These are phyloP conservation scores for Penicillium flavigenum DNA, from an alignment of 495 filamentous ascomycete genomes.

Conservation along the genomic window DNA sequence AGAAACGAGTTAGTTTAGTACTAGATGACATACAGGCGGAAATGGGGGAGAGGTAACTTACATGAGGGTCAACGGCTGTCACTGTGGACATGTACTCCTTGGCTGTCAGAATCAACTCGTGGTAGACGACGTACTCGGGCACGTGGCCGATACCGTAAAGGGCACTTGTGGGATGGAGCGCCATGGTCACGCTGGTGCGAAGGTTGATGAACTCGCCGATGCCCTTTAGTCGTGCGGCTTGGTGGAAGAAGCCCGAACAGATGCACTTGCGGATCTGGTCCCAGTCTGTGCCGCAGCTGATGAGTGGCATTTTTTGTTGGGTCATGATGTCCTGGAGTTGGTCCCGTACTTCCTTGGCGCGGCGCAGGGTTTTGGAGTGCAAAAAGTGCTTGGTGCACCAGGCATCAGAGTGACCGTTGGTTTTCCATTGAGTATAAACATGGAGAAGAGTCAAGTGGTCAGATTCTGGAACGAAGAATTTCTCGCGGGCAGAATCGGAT, in stretches of 20 bases:
- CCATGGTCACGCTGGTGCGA: slow-evolving; percentile 87
- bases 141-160: slow-evolving; percentile 91
- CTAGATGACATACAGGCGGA: background rate
- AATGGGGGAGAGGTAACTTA: slow-evolving; percentile 31
- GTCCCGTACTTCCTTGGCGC: slow-evolving; percentile 89
- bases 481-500: slow-evolving; percentile 93
- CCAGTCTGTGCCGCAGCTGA: slow-evolving; percentile 94
- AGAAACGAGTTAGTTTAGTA: slow-evolving; percentile 17
- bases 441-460: slow-evolving; percentile 96
- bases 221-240: slow-evolving; percentile 95
- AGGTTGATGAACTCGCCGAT: slow-evolving; percentile 97
- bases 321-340: slow-evolving; percentile 95
- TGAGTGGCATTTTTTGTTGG: slow-evolving; percentile 82
- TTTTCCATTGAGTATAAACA: slow-evolving; percentile 93
- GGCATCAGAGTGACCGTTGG: slow-evolving; percentile 82
- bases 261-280: slow-evolving; percentile 95
- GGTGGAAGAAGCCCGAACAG: slow-evolving; percentile 96
- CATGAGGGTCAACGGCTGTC: slow-evolving; percentile 90
- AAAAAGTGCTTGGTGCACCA: slow-evolving; percentile 95
- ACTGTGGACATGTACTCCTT: slow-evolving; percentile 99
- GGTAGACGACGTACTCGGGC: slow-evolving; percentile 96
- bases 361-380: slow-evolving; percentile 84
- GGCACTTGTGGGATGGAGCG: slow-evolving; percentile 89
- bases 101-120: slow-evolving; percentile 93
- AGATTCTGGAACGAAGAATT: slow-evolving; percentile 97